Evolutionary conservation across 2,329 filamentous ascomycete species (phyloP).

Genomic region (Byssothecium circinans): DNA sequence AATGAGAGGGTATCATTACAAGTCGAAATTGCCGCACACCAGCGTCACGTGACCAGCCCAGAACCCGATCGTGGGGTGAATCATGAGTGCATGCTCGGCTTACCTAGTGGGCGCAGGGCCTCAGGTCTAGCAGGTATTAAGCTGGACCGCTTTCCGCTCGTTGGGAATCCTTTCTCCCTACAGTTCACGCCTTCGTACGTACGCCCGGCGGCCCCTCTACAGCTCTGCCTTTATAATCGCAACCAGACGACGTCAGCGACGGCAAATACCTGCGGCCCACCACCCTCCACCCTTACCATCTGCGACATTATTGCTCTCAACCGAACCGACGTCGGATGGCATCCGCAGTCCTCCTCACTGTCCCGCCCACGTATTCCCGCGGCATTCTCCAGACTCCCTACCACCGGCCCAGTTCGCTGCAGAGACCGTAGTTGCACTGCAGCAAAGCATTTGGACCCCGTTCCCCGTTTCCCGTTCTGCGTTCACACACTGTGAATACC

Average conservation of each 20-base stretch:
- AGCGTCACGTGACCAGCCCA: too few species aligned
- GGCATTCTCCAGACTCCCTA: slow-evolving; percentile 29
- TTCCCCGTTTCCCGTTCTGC: not conserved
- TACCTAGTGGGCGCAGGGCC: too few species aligned
- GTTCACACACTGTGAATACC: slow-evolving; percentile 1
- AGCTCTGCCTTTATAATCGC: too few species aligned
- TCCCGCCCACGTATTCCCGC: slow-evolving; percentile 21
- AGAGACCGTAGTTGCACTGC: slow-evolving; percentile 33
- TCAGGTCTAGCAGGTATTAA: not conserved
- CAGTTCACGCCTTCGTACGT: too few species aligned
- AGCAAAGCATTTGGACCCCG: slow-evolving; percentile 5
- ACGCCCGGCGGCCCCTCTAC: too few species aligned
- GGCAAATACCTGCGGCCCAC: too few species aligned
- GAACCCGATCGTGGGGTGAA: slow-evolving; percentile 2
- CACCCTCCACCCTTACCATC: not conserved
- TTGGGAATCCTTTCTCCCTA: not conserved
- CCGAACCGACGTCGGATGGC: slow-evolving; percentile 36
- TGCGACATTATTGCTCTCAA: slow-evolving; percentile 1
- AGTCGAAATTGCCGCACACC: slow-evolving; percentile 7
- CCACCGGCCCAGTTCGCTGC: slow-evolving; percentile 38
- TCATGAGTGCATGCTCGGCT: not conserved
- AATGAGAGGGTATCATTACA: not conserved
- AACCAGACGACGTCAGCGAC: too few species aligned
- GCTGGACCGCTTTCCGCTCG: slow-evolving; percentile 4
- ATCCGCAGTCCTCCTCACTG: slow-evolving; percentile 23